Evolutionary conservation across 2,329 filamentous ascomycete species (phyloP).

Genomic region (Akanthomyces dipterigenus): DNA sequence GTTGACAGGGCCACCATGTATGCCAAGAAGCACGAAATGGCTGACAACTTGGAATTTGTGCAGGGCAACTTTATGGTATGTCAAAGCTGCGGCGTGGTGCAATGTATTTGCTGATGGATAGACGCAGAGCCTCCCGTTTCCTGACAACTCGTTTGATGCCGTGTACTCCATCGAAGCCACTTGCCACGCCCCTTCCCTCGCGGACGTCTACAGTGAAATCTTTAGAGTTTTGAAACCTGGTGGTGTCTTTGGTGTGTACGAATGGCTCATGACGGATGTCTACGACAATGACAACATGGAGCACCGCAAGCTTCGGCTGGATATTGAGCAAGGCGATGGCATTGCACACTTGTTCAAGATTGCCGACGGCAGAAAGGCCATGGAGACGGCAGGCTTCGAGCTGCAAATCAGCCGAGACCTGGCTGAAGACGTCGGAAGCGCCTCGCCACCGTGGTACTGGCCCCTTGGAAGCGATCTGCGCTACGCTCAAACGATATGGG

Average conservation of each 20-base stretch:
- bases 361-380: slow-evolving; percentile 71
- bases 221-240: slow-evolving; percentile 94
- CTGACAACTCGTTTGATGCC: slow-evolving; percentile 85
- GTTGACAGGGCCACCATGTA: slow-evolving; percentile 80
- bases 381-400: slow-evolving; percentile 82
- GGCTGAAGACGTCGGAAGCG: slow-evolving; percentile 66
- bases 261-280: slow-evolving; percentile 96
- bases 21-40: slow-evolving; percentile 69
- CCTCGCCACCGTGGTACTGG: slow-evolving; percentile 88
- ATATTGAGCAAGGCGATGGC: slow-evolving; percentile 91
- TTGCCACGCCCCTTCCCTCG: slow-evolving; percentile 83
- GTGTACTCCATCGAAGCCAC: slow-evolving; percentile 98
- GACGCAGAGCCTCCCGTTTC: slow-evolving; percentile 81
- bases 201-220: slow-evolving; percentile 91
- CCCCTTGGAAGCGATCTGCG: slow-evolving; percentile 78
- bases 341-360: slow-evolving; percentile 97
- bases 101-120: slow-evolving; percentile 12
- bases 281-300: slow-evolving; percentile 85
- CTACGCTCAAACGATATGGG: slow-evolving; percentile 72
- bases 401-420: slow-evolving; percentile 81
- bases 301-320: slow-evolving; percentile 85
- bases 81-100: background rate
- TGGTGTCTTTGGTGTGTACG: slow-evolving; percentile 92
- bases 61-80: slow-evolving; percentile 88
- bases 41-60: slow-evolving; percentile 69